These are phyloP conservation scores for Eruca vesicaria DNA, from an alignment of 441 rosid genomes.

Conservation along the genomic window DNA sequence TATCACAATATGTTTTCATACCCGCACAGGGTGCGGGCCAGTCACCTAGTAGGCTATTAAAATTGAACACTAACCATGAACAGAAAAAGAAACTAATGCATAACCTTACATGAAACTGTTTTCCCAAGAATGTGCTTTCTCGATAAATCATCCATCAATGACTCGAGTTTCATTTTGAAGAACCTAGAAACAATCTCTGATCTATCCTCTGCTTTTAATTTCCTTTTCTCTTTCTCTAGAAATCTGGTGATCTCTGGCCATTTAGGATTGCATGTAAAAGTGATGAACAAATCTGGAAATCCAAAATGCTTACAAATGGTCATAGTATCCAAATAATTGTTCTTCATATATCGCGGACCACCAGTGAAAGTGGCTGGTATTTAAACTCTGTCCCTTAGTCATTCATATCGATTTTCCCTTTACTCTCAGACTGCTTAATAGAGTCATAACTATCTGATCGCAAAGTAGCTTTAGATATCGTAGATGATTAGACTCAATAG, in stretches of 20 bases:
- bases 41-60: not conserved
- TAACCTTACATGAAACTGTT: not conserved
- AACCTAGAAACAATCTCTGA: not conserved
- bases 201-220: not conserved
- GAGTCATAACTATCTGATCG: not conserved
- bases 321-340: too few relatives aligned
- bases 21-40: not conserved
- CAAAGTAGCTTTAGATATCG: not conserved
- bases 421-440: not conserved
- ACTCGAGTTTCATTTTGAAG: not conserved
- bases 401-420: too few relatives aligned
- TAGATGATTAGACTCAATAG: not conserved
- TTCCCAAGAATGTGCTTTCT: not conserved
- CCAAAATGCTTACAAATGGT: too few relatives aligned
- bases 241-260: not conserved
- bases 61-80: too few relatives aligned
- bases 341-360: too few relatives aligned
- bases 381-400: too few relatives aligned
- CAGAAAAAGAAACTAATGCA: too few relatives aligned
- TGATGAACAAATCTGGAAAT: too few relatives aligned
- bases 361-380: too few relatives aligned
- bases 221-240: not conserved
- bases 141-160: not conserved
- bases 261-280: not conserved
- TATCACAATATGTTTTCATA: too few relatives aligned